Conservation (phyloP, 2,329 filamentous ascomycete species). For the Colletotrichum paranaense region DNA sequence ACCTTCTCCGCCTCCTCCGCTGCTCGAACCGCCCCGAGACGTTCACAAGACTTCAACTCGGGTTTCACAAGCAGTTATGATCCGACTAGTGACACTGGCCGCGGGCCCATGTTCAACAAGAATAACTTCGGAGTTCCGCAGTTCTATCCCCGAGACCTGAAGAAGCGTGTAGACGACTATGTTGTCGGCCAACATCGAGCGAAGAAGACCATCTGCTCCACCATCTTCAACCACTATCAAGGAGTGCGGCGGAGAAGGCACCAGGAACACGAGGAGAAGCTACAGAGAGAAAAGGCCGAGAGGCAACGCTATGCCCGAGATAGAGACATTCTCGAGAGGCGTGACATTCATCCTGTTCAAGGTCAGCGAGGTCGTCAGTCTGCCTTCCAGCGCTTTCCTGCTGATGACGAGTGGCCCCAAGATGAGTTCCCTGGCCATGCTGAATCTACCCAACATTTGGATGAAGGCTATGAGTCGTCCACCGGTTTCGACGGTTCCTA, state of each 20-base stretch:
- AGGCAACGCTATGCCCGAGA: conserved; percentile 79
- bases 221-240: conserved; percentile 97
- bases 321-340: conserved; percentile 65
- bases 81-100: conserved; percentile 61
- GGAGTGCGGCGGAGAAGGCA: conserved; percentile 82
- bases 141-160: conserved; percentile 77
- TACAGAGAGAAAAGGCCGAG: conserved; percentile 71
- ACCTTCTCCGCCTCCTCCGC: conserved; percentile 44
- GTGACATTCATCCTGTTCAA: conserved; percentile 80
- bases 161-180: conserved; percentile 93
- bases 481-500: conserved; percentile 56
- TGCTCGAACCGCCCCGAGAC: conserved; percentile 45
- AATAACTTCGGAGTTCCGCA: conserved; percentile 68
- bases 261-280: conserved; percentile 75
- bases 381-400: conserved; percentile 41
- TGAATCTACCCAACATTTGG: conserved; percentile 57
- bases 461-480: conserved; percentile 44
- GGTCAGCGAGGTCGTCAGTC: conserved; percentile 61
- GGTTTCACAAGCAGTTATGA: conserved; percentile 72
- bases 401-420: conserved; percentile 52
- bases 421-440: conserved; percentile 67
- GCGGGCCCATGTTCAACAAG: conserved; percentile 71
- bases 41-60: conserved; percentile 63
- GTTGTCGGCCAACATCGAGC: conserved; percentile 96
- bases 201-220: conserved; percentile 92